phyloP scores from a whole-genome alignment of 2,329 filamentous ascomycete genomes.

The Xylariomycetidae sp. region DNA sequence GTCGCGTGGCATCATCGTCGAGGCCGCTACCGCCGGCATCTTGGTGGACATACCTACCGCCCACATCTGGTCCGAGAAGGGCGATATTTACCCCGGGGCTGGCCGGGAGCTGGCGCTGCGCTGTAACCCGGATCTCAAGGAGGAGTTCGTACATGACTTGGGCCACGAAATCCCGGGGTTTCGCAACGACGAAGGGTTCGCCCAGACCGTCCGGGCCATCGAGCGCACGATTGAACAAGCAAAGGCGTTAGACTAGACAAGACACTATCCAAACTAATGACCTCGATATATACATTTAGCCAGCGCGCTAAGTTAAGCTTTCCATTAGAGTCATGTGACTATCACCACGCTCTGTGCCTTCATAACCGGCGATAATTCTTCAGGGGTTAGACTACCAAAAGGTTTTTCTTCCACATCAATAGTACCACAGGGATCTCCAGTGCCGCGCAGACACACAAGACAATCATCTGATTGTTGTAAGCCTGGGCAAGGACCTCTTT shows the following conservation, averaged over 20 bases:
- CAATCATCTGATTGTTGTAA: slow-evolving; percentile 4
- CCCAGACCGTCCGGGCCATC: slow-evolving; percentile 20
- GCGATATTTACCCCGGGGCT: slow-evolving; percentile 10
- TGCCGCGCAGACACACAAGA: slow-evolving; percentile 1
- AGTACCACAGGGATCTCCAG: slow-evolving; percentile 2
- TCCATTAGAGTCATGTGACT: no score
- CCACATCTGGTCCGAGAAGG: slow-evolving; percentile 19
- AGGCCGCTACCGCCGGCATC: slow-evolving; percentile 20
- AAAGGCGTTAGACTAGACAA: no score
- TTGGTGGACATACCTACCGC: slow-evolving; percentile 23
- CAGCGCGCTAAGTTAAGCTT: no score
- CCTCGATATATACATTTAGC: no score
- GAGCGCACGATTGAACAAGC: slow-evolving; percentile 22
- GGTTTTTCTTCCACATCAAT: slow-evolving; percentile 3
- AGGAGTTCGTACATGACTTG: slow-evolving; percentile 20
- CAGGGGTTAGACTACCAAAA: background rate
- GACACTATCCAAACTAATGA: no score
- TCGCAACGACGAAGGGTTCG: slow-evolving; percentile 17
- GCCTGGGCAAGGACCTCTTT: background rate
- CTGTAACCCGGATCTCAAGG: slow-evolving; percentile 15
- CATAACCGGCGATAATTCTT: no score
- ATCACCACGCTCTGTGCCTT: no score
- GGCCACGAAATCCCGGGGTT: slow-evolving; percentile 24
- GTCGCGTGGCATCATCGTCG: slow-evolving; percentile 17
- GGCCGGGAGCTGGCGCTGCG: slow-evolving; percentile 15